These are phyloP conservation scores for Taiozyma onychis DNA, from an alignment of 1,139 yeast species.

Conservation along the genomic window DNA sequence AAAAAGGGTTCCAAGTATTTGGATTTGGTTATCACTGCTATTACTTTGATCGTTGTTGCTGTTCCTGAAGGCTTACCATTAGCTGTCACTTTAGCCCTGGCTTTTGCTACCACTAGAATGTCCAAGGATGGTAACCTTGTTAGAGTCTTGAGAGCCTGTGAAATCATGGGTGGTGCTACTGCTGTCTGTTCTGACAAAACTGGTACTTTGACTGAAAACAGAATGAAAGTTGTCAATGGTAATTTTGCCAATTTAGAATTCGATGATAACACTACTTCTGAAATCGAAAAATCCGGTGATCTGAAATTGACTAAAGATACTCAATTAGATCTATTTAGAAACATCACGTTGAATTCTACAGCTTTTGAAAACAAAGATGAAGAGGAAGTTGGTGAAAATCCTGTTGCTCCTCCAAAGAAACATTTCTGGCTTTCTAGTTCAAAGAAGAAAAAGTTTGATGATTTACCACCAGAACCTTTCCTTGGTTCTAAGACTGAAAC, in stretches of 20 bases:
- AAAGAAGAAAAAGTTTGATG: constrained; percentile 10
- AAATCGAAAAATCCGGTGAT: constrained; percentile 28
- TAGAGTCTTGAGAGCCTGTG: constrained; percentile 91
- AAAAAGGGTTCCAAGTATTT: constrained; percentile 81
- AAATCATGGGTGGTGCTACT: constrained; percentile 98
- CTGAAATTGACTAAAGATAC: constrained; percentile 32
- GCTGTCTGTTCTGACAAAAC: constrained; percentile 97
- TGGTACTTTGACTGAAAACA: constrained; percentile 90
- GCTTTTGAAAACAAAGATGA: constrained; percentile 67
- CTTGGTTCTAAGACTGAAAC: constrained; percentile 94
- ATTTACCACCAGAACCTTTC: constrained; percentile 47
- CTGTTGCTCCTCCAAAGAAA: constrained; percentile 15
- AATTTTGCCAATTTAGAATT: constrained; percentile 43
- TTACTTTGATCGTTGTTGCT: constrained; percentile 92
- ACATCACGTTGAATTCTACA: constrained; percentile 75
- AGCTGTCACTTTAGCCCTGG: constrained; percentile 93
- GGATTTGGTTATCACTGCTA: constrained; percentile 83
- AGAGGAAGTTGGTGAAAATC: constrained; percentile 25
- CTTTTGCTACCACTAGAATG: constrained; percentile 98
- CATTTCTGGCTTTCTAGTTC: constrained; percentile 12
- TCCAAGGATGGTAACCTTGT: constrained; percentile 94
- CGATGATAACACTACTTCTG: constrained; percentile 25
- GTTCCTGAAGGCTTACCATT: constrained; percentile 97
- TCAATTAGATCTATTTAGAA: constrained; percentile 42
- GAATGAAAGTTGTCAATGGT: constrained; percentile 84